These are phyloP conservation scores for Salix arbutifolia DNA, from an alignment of 345 rosid genomes.

Conservation along the genomic window DNA sequence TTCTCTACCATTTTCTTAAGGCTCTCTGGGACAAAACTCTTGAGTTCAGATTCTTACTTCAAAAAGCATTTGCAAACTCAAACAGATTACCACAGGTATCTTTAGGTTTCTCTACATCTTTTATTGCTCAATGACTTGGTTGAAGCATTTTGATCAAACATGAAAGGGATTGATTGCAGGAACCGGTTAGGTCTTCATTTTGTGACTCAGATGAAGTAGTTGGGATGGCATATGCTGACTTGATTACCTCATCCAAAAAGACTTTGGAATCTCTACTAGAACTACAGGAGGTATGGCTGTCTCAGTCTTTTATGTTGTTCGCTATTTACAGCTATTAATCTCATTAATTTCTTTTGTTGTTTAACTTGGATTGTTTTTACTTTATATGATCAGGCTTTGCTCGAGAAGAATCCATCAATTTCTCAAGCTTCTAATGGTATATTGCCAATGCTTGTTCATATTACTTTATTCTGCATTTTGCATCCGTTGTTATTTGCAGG, in stretches of 20 bases:
- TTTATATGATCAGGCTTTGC: constrained; percentile 53
- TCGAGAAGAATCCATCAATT: constrained; percentile 68
- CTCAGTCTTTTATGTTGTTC: neutral
- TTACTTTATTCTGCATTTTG: too few relatives aligned
- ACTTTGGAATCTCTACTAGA: constrained; percentile 69
- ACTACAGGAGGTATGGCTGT: constrained; percentile 62
- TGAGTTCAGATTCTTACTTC: constrained; percentile 81
- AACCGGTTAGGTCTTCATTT: constrained; percentile 55
- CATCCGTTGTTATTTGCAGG: too few relatives aligned
- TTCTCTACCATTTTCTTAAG: constrained; percentile 31
- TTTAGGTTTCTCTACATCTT: neutral
- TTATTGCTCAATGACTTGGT: neutral
- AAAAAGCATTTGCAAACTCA: constrained; percentile 68
- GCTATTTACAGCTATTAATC: neutral
- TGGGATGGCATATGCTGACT: constrained; percentile 51
- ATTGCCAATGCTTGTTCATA: neutral
- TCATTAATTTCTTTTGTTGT: neutral
- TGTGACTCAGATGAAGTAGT: constrained; percentile 53
- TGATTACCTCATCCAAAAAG: constrained; percentile 58
- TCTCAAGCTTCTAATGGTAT: constrained; percentile 61
- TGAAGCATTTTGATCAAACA: constrained; percentile 3
- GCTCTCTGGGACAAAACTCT: constrained; percentile 81
- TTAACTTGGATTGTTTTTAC: neutral
- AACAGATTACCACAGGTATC: constrained; percentile 79
- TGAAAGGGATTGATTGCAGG: constrained; percentile 42